Evolutionary conservation across 352 stramenopile genomes (phyloP).

Genomic region (Pythium phragmitis): DNA sequence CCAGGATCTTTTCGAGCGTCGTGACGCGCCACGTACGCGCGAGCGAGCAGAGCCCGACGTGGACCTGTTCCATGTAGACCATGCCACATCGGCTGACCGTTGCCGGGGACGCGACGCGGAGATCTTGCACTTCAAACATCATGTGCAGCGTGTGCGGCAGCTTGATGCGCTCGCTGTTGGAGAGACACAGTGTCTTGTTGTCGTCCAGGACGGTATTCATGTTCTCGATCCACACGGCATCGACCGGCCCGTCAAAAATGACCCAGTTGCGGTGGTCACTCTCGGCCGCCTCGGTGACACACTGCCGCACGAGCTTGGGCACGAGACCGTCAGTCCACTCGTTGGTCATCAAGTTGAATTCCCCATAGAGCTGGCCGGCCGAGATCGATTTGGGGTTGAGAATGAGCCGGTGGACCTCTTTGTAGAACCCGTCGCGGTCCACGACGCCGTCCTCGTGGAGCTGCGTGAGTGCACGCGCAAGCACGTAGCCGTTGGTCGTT

Average conservation of each 20-base stretch:
- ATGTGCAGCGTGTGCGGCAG: conserved; percentile 86
- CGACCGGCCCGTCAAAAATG: conserved; percentile 88
- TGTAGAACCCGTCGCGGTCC: conserved; percentile 86
- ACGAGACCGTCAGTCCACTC: conserved; percentile 95
- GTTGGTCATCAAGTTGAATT: conserved; percentile 94
- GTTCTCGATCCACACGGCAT: conserved; percentile 93
- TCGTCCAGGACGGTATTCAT: conserved; percentile 91
- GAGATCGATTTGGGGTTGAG: conserved; percentile 96
- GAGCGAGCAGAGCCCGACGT: conserved; percentile 74
- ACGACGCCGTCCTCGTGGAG: conserved; percentile 77
- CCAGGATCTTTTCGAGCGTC: conserved; percentile 67
- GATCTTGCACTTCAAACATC: conserved; percentile 93
- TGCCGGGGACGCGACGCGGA: conserved; percentile 85
- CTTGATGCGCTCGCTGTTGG: conserved; percentile 89
- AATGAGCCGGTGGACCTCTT: conserved; percentile 83
- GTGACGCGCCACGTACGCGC: conserved; percentile 76
- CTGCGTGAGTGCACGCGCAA: conserved; percentile 70
- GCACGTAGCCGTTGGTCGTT: conserved; percentile 78
- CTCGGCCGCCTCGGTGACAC: conserved; percentile 73
- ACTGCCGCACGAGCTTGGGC: conserved; percentile 91
- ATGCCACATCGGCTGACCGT: conserved; percentile 90
- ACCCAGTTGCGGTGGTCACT: conserved; percentile 89
- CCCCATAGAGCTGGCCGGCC: conserved; percentile 93
- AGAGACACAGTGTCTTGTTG: conserved; percentile 86
- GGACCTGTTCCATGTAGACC: conserved; percentile 92